phyloP scores from a whole-genome alignment of 768 basidiomycete genomes.

The Kwoniella bestiolae region DNA sequence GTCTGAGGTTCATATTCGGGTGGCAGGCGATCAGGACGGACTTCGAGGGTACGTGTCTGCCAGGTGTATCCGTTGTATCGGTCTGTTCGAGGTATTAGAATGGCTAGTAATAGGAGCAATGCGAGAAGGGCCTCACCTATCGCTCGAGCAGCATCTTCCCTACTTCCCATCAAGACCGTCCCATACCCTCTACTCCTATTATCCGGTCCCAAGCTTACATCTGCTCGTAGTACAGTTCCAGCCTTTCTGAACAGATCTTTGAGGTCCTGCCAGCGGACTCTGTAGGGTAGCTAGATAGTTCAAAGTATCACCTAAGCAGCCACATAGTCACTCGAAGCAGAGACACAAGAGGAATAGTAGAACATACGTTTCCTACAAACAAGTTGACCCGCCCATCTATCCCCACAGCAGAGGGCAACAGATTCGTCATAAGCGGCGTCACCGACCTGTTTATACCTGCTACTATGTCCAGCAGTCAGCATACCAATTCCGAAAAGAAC shows the following conservation, averaged over 20 bases:
- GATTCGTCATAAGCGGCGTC: conserved; percentile 49
- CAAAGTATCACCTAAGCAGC: conserved; percentile 15
- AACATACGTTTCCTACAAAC: conserved; percentile 89
- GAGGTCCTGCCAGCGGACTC: conserved; percentile 98
- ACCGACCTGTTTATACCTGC: conserved; percentile 30
- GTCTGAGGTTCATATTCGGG: conserved; percentile 65
- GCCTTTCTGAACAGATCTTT: conserved; percentile 96
- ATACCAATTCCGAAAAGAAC: not conserved
- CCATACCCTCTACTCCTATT: conserved; percentile 92
- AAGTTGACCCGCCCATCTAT: conserved; percentile 88
- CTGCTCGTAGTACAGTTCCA: conserved; percentile 82
- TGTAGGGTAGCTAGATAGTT: conserved; percentile 76
- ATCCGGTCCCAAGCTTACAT: conserved; percentile 78
- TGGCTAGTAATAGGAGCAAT: not conserved
- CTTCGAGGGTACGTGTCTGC: conserved; percentile 91
- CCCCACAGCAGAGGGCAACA: conserved; percentile 50
- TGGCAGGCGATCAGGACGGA: conserved; percentile 81
- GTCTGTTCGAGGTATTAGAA: conserved; percentile 59
- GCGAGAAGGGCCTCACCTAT: conserved; percentile 61
- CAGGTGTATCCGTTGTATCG: conserved; percentile 97
- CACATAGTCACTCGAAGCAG: not conserved
- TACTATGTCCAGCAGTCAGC: not conserved
- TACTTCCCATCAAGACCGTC: conserved; percentile 90
- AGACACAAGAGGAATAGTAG: not conserved
- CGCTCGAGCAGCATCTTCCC: conserved; percentile 90